phyloP scores from a whole-genome alignment of 768 basidiomycete genomes.

The Myochromella boudieri region DNA sequence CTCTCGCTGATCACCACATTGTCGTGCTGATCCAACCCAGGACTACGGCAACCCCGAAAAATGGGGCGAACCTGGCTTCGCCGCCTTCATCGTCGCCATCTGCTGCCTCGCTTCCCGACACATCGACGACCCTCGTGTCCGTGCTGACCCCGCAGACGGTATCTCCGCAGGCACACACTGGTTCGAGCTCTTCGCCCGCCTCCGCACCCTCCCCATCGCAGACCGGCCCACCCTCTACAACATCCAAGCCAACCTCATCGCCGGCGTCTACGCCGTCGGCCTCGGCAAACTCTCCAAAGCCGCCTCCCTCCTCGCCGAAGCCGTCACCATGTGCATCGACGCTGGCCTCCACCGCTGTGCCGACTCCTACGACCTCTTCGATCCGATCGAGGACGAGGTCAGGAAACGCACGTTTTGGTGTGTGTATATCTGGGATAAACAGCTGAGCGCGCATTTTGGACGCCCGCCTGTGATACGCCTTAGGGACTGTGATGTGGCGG shows the following conservation, averaged over 20 bases:
- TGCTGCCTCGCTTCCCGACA: slow-evolving; percentile 92
- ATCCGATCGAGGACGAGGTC: slow-evolving; percentile 87
- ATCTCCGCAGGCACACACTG: slow-evolving; percentile 89
- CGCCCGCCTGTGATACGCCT: slow-evolving; percentile 84
- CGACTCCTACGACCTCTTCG: slow-evolving; percentile 84
- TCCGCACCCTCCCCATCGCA: slow-evolving; percentile 86
- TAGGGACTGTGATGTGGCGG: slow-evolving; percentile 89
- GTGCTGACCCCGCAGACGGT: slow-evolving; percentile 77
- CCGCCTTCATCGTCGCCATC: slow-evolving; percentile 89
- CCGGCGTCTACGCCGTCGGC: slow-evolving; percentile 92
- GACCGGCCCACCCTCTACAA: slow-evolving; percentile 91
- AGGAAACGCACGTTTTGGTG: slow-evolving; percentile 97
- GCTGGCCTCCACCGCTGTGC: slow-evolving; percentile 87
- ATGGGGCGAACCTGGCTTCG: slow-evolving; percentile 96
- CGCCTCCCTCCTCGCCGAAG: slow-evolving; percentile 82
- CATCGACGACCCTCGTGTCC: slow-evolving; percentile 88
- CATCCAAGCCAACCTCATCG: slow-evolving; percentile 86
- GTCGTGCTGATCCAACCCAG: slow-evolving; percentile 17
- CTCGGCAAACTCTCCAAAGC: slow-evolving; percentile 87
- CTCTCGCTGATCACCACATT: slow-evolving; percentile 9
- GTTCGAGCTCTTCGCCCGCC: slow-evolving; percentile 85
- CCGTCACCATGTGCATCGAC: slow-evolving; percentile 85
- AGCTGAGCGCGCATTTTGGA: slow-evolving; percentile 85
- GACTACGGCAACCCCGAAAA: slow-evolving; percentile 94
- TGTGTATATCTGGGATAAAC: slow-evolving; percentile 96